Base-by-base conservation (phyloP, 225 moss, liverwort and hornwort genomes). In the Anthoceros angustus region DNA sequence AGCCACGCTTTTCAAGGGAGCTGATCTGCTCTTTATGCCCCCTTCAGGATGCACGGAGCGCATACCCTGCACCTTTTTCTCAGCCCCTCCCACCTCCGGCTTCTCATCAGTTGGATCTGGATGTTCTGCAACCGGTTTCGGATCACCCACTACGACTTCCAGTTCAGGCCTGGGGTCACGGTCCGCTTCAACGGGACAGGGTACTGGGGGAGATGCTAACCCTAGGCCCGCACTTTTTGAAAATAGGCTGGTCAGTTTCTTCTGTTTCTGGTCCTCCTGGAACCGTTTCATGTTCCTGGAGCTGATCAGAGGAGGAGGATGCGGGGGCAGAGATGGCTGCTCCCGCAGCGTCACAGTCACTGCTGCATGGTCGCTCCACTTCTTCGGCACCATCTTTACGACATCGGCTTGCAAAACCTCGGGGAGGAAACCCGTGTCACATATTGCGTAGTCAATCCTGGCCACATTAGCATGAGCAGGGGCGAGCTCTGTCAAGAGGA, bases 351-450 rank as follows among this genome's bases (percentile, higher is more conserved):
- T 72, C 20, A 89, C 75, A 70, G 84, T 70, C 20, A 87, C 77
- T 62, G 89, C 86, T 65, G 89, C 89, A 74, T 89, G 89, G 70
- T 89, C 89, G 72, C 89, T 89, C 80, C 80, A 77, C 39, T 77
- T 80, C 62, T 80, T 80, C 1, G 77, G 77, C 40, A 80, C 77
- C 80, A 80, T 74, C 68, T 80, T 80, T 5, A 86, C 73, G 50
- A 86, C 78, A 46, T 86, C 65, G 12, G 82, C 69, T 62, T 86
- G 84, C 72, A 79, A 69, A 15, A 89, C 89, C 72, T 89, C 79
- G 68, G 79, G 25, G 48, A 89, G 20, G 66, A 86, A 86, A 65
- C 77, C 81, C 74, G 81, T 77, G 64, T 89, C 83, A 72, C 86
- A 86, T 61, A 83, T 72, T 55, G 84, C 82, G 43, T 84, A 86